These are phyloP conservation scores for Apophysomyces ossiformis DNA, from an alignment of 371 early-diverging fungal species.

Conservation along the genomic window DNA sequence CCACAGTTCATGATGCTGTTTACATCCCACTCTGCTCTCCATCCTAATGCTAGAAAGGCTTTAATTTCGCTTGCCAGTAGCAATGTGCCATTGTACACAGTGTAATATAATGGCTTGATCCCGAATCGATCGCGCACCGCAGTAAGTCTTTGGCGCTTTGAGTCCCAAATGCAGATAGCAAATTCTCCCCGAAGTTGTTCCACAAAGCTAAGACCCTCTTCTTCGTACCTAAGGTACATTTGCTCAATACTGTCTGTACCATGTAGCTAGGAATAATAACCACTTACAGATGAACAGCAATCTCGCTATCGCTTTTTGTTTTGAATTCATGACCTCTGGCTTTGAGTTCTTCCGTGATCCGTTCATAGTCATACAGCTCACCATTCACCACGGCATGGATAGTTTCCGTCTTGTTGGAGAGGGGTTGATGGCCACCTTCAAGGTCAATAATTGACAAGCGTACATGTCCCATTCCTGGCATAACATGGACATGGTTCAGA, in stretches of 20 bases:
- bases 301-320: conserved; percentile 31
- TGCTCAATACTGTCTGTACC: neutral
- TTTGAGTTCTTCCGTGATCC: conserved; percentile 22
- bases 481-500: neutral
- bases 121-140: conserved; percentile 31
- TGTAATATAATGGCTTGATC: conserved; percentile 32
- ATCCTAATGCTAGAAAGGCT: conserved; percentile 27
- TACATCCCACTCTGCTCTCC: conserved; percentile 32
- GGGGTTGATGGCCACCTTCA: conserved; percentile 26
- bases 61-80: conserved; percentile 33
- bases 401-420: conserved; percentile 8
- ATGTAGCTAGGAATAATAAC: neutral
- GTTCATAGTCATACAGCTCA: conserved; percentile 33
- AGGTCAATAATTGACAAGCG: conserved; percentile 33
- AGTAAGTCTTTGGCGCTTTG: conserved; percentile 16
- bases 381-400: conserved; percentile 29
- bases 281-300: conserved; percentile 25
- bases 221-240: conserved; percentile 17
- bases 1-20: conserved; percentile 23
- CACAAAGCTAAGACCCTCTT: conserved; percentile 20
- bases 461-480: conserved; percentile 23
- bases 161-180: conserved; percentile 24
- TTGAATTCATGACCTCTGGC: conserved; percentile 23
- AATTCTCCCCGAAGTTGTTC: conserved; percentile 33
- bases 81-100: conserved; percentile 25